These are phyloP conservation scores for Elongisporangium anandrum DNA, from an alignment of 352 stramenopile genomes.

Conservation along the genomic window DNA sequence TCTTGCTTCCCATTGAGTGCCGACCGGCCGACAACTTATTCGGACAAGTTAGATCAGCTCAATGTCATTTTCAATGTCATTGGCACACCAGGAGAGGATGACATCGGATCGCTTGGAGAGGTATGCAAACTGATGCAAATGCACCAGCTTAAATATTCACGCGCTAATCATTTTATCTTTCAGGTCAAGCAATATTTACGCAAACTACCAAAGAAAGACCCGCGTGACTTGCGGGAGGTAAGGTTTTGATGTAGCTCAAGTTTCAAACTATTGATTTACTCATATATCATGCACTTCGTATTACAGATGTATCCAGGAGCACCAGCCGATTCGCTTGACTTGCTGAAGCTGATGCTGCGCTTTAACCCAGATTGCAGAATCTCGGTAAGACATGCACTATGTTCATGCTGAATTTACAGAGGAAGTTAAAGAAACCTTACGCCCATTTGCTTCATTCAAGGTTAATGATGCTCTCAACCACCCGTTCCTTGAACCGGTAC, in stretches of 20 bases:
- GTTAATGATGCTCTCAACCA: constrained; percentile 82
- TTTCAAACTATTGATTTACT: constrained; percentile 4
- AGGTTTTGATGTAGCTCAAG: not conserved
- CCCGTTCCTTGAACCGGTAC: constrained; percentile 79
- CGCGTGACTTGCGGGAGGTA: constrained; percentile 68
- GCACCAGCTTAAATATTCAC: not conserved
- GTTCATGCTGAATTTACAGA: not conserved
- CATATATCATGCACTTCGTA: constrained; percentile 1
- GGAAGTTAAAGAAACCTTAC: not conserved
- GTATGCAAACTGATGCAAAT: constrained; percentile 5
- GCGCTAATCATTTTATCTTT: not conserved
- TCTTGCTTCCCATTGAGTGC: constrained; percentile 86
- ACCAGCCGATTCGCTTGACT: constrained; percentile 70
- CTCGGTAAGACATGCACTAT: constrained; percentile 38
- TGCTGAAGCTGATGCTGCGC: constrained; percentile 83
- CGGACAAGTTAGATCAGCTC: constrained; percentile 89
- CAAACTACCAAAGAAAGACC: constrained; percentile 81
- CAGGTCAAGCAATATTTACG: constrained; percentile 82
- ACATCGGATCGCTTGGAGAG: constrained; percentile 79
- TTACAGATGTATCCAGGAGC: constrained; percentile 77
- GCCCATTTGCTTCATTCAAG: constrained; percentile 18
- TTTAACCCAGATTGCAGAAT: constrained; percentile 83
- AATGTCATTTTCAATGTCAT: constrained; percentile 97
- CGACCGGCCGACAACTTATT: constrained; percentile 79
- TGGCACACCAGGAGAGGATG: constrained; percentile 88